Conservation (phyloP, 306 rosid species). For the Pachyrhizus erosus region DNA sequence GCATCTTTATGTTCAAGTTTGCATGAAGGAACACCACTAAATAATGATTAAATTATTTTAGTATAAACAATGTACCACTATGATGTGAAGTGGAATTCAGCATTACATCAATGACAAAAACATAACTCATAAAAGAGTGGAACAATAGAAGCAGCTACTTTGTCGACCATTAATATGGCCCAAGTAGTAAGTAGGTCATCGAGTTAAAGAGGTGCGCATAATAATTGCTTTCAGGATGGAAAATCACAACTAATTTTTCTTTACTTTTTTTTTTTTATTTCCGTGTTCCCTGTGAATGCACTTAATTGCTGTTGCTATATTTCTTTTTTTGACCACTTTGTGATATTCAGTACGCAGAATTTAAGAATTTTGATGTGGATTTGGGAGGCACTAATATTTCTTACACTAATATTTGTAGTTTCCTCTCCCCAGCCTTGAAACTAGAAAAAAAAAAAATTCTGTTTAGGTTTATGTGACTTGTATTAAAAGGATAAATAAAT, state of each 20-base stretch:
- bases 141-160: not conserved
- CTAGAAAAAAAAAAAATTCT: not conserved
- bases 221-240: not conserved
- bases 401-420: not conserved
- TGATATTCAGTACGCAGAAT: not conserved
- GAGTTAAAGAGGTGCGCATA: not conserved
- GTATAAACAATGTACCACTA: not conserved
- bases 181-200: not conserved
- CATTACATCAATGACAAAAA: not conserved
- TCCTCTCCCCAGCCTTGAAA: not conserved
- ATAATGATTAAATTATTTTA: not conserved
- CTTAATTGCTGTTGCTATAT: not conserved
- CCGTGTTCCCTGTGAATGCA: not conserved
- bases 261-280: not conserved
- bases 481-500: not conserved
- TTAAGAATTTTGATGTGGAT: not conserved
- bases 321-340: not conserved
- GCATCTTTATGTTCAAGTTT: not conserved
- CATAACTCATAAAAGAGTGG: not conserved
- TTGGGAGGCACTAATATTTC: not conserved
- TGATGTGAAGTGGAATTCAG: not conserved
- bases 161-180: conserved; percentile 16
- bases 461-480: not conserved
- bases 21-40: not conserved
- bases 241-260: not conserved